Conservation (phyloP, 2,329 filamentous ascomycete genomes). For the Aureobasidium subglaciale region DNA sequence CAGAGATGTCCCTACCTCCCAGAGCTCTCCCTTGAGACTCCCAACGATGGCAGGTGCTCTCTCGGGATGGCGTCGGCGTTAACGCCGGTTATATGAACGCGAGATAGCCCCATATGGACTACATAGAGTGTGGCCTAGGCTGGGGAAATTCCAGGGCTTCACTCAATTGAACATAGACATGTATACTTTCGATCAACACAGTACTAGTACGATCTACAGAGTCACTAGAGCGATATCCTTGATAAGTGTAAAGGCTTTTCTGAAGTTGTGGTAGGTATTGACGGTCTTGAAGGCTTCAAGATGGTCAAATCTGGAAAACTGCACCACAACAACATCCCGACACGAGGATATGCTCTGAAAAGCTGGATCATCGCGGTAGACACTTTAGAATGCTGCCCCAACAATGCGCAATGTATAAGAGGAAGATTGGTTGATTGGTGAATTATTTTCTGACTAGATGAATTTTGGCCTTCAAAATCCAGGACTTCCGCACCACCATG, state of each 20-base stretch:
- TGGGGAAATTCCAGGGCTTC: not conserved
- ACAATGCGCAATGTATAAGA: not conserved
- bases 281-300: not conserved
- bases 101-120: no score
- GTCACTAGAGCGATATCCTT: no score
- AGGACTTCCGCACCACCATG: no score
- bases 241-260: not conserved
- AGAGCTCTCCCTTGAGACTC: not conserved
- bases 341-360: no score
- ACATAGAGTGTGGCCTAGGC: not conserved
- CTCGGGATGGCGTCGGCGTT: not conserved
- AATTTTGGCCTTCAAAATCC: no score
- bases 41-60: not conserved
- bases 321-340: not conserved
- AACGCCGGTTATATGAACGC: not conserved
- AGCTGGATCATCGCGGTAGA: not conserved
- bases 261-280: not conserved
- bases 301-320: not conserved
- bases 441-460: no score
- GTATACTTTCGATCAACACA: not conserved
- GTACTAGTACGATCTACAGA: no score
- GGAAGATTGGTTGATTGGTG: not conserved
- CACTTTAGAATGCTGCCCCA: accelerated
- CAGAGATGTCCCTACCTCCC: not conserved
- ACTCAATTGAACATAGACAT: not conserved